Conservation (phyloP, 1,284 basidiomycete species). For the Apiotrichum gracile region DNA sequence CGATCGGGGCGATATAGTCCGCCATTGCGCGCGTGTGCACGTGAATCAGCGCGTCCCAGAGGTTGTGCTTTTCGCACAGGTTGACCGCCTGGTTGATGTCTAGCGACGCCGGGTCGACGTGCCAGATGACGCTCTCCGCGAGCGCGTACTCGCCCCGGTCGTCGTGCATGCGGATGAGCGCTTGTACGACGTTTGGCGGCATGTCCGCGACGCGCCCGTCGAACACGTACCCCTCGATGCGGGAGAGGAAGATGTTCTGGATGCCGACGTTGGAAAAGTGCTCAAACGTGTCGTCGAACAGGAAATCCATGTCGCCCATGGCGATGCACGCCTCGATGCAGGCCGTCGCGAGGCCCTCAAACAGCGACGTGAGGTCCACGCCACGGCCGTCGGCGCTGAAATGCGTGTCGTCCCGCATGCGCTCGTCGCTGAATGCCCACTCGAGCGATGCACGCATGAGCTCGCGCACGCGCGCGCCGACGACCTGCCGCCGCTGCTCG, state of each 20-base stretch:
- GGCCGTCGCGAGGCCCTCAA: conserved; percentile 76
- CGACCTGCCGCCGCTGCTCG: conserved; percentile 56
- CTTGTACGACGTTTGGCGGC: conserved; percentile 81
- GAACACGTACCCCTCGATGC: conserved; percentile 79
- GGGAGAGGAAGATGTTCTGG: conserved; percentile 74
- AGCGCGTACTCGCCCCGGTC: conserved; percentile 64
- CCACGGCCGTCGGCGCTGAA: conserved; percentile 74
- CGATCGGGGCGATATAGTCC: conserved; percentile 84
- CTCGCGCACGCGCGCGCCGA: conserved; percentile 71
- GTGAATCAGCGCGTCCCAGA: conserved; percentile 93
- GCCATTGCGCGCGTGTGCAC: conserved; percentile 81
- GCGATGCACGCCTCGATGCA: conserved; percentile 78
- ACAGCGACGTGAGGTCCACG: conserved; percentile 82
- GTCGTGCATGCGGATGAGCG: conserved; percentile 72
- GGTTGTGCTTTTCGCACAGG: conserved; percentile 71
- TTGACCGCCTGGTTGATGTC: conserved; percentile 90
- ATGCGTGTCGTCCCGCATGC: conserved; percentile 84
- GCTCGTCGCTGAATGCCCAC: conserved; percentile 91
- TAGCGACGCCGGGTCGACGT: conserved; percentile 82
- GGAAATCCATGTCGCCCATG: conserved; percentile 71
- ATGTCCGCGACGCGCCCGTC: conserved; percentile 65
- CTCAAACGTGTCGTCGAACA: conserved; percentile 91
- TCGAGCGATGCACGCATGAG: conserved; percentile 80
- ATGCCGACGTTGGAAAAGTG: conserved; percentile 81
- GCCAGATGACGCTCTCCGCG: conserved; percentile 89